phyloP scores from a whole-genome alignment of 2,329 filamentous ascomycete species.

The Cladobotryum protrusum region DNA sequence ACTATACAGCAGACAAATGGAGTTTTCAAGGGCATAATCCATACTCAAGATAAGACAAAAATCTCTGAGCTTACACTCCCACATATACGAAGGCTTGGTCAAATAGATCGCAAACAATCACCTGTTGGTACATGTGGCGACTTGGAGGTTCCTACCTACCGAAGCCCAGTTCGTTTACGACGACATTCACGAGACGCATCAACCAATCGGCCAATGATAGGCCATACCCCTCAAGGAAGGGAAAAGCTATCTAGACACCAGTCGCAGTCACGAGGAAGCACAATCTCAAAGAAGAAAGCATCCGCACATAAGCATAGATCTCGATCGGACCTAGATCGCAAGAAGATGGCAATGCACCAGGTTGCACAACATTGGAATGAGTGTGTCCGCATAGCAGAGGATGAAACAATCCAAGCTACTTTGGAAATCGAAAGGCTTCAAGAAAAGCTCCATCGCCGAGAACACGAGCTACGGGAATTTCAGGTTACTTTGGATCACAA shows the following conservation, averaged over 20 bases:
- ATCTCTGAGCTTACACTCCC: not conserved
- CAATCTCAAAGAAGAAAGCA: slow-evolving; percentile 27
- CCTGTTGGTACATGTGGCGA: slow-evolving; percentile 26
- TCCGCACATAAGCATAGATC: slow-evolving; percentile 11
- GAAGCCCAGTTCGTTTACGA: slow-evolving; percentile 14
- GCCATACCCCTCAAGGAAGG: not conserved
- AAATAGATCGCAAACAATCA: slow-evolving; percentile 6
- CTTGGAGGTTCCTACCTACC: slow-evolving; percentile 22
- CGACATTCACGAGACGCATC: not conserved
- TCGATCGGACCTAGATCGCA: slow-evolving; percentile 18
- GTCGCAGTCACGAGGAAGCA: slow-evolving; percentile 25
- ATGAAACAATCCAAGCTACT: slow-evolving; percentile 21
- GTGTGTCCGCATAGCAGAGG: slow-evolving; percentile 25
- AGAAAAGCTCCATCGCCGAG: slow-evolving; percentile 15
- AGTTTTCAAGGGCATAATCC: too few species aligned
- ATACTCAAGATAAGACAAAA: not conserved
- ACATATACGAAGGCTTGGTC: not conserved
- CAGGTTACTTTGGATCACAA: slow-evolving; percentile 14
- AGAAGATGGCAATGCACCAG: slow-evolving; percentile 25
- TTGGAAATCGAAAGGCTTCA: slow-evolving; percentile 23
- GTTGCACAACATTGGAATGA: slow-evolving; percentile 30
- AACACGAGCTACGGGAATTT: slow-evolving; percentile 15
- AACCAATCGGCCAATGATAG: not conserved
- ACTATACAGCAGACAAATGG: not conserved
- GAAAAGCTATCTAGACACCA: slow-evolving; percentile 10